phyloP scores from a whole-genome alignment of 2,329 filamentous ascomycete genomes.

The Talaromyces marneffei region DNA sequence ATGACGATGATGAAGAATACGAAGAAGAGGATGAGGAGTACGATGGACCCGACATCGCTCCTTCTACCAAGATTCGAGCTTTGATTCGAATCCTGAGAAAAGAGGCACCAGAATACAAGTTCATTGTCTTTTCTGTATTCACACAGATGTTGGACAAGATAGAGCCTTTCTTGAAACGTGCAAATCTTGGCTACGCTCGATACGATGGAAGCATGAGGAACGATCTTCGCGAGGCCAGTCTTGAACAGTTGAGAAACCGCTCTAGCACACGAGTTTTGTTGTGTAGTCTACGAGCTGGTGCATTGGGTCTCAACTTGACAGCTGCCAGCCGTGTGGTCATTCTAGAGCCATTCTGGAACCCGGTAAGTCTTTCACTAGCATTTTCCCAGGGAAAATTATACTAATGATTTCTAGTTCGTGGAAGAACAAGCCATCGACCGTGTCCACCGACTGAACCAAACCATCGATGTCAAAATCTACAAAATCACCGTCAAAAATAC shows the following conservation, averaged over 20 bases:
- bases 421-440: slow-evolving; percentile 99
- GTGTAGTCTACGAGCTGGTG: slow-evolving; percentile 90
- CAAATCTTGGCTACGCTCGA: slow-evolving; percentile 71
- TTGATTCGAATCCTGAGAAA: slow-evolving; percentile 72
- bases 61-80: slow-evolving; percentile 86
- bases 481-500: slow-evolving; percentile 81
- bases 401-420: slow-evolving; percentile 60
- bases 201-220: slow-evolving; percentile 97
- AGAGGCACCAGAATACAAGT: slow-evolving; percentile 80
- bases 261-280: slow-evolving; percentile 72
- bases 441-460: slow-evolving; percentile 96
- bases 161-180: slow-evolving; percentile 76
- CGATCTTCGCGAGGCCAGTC: slow-evolving; percentile 80
- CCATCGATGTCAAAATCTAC: slow-evolving; percentile 88
- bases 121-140: slow-evolving; percentile 98
- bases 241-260: slow-evolving; percentile 70
- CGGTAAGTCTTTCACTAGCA: slow-evolving; percentile 47
- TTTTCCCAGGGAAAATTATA: slow-evolving; percentile 11
- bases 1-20: slow-evolving; percentile 31
- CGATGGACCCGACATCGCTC: slow-evolving; percentile 39
- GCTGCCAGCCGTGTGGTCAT: slow-evolving; percentile 91
- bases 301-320: slow-evolving; percentile 86
- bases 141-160: slow-evolving; percentile 97
- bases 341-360: slow-evolving; percentile 98
- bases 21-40: slow-evolving; percentile 35